These are phyloP conservation scores for Populus simonii DNA, from an alignment of 345 rosid genomes.

Conservation along the genomic window DNA sequence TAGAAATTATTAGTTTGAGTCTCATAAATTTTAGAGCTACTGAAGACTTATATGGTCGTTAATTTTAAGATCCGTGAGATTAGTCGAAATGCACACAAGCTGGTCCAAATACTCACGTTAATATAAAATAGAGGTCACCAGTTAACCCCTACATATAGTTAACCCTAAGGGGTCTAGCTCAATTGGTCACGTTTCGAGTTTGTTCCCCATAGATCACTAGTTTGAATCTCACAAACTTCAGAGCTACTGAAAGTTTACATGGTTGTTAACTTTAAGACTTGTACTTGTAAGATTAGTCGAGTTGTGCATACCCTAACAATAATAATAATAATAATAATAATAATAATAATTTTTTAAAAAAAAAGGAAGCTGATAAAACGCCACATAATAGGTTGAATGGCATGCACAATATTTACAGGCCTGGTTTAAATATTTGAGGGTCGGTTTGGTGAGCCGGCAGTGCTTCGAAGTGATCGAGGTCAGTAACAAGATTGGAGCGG, in stretches of 20 bases:
- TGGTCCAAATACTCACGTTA: fast-evolving
- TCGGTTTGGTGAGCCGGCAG: conserved; percentile 1
- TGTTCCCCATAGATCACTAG: fast-evolving
- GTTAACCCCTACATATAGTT: too few relatives aligned
- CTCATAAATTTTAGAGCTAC: fast-evolving
- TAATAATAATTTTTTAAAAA: too few relatives aligned
- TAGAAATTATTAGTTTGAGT: fast-evolving
- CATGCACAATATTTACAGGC: not conserved
- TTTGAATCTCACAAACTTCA: fast-evolving
- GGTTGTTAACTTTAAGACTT: fast-evolving
- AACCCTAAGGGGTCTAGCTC: fast-evolving
- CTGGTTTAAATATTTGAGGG: not conserved
- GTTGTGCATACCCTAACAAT: fast-evolving
- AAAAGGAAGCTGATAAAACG: not conserved
- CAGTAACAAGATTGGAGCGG: not conserved
- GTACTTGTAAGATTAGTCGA: fast-evolving
- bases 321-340: too few relatives aligned
- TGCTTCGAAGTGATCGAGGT: not conserved
- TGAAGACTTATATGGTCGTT: fast-evolving
- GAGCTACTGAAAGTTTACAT: fast-evolving
- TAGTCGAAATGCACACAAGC: fast-evolving
- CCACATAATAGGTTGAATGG: not conserved
- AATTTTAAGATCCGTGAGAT: fast-evolving
- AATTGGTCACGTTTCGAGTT: fast-evolving
- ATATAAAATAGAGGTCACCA: too few relatives aligned